phyloP scores from a whole-genome alignment of 1,284 basidiomycete species.

The Rhodofomes roseus region DNA sequence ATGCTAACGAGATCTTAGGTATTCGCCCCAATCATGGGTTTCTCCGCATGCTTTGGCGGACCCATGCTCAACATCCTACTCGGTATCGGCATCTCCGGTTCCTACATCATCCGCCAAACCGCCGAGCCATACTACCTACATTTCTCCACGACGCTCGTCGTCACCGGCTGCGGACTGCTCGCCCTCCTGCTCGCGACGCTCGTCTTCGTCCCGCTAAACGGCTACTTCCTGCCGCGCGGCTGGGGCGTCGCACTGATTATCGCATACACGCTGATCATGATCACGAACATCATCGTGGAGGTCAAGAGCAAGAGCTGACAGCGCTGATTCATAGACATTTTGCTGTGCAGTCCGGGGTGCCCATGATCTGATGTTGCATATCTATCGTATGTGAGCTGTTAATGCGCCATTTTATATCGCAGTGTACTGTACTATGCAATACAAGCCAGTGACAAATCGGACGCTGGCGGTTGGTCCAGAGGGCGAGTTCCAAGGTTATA shows the following conservation, averaged over 20 bases:
- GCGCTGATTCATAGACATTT: background rate
- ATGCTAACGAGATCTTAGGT: conserved; percentile 37
- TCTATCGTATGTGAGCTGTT: conserved; percentile 7
- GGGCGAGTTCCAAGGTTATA: too few relatives aligned
- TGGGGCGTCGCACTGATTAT: conserved; percentile 82
- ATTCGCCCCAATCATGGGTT: conserved; percentile 86
- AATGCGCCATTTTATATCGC: conserved; percentile 5
- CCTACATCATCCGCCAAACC: conserved; percentile 64
- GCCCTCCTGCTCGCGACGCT: conserved; percentile 74
- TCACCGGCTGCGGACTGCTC: conserved; percentile 79
- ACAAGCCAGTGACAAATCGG: background rate
- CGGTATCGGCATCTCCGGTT: conserved; percentile 79
- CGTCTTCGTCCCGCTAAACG: conserved; percentile 81
- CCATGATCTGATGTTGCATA: conserved; percentile 1
- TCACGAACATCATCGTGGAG: conserved; percentile 75
- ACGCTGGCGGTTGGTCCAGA: too few relatives aligned
- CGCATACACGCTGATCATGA: conserved; percentile 74
- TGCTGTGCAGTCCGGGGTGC: background rate
- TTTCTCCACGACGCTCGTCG: conserved; percentile 81
- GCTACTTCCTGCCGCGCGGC: conserved; percentile 71
- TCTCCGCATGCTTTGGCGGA: conserved; percentile 91
- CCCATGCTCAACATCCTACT: conserved; percentile 97
- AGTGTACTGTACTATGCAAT: conserved; percentile 6
- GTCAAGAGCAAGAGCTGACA: conserved; percentile 22
- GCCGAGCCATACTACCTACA: conserved; percentile 64